These are phyloP conservation scores for Amphibolis antarctica DNA, from an alignment of 106 monocot species.

Conservation along the genomic window DNA sequence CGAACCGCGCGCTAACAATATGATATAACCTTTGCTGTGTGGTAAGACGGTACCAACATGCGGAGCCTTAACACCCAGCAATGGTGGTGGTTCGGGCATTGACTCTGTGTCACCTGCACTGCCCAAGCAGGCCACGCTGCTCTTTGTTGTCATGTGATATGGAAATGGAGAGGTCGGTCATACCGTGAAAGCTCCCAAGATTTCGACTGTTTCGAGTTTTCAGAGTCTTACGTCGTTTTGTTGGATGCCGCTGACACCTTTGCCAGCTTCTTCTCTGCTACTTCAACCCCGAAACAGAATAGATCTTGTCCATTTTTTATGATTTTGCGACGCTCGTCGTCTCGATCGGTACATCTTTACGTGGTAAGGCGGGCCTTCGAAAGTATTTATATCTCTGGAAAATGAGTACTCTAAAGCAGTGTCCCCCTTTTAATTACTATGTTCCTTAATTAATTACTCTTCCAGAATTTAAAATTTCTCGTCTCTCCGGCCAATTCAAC, in stretches of 20 bases:
- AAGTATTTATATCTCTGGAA: too few relatives aligned
- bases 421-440: too few relatives aligned
- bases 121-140: neutral
- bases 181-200: neutral
- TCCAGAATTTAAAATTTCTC: too few relatives aligned
- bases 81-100: constrained; percentile 26
- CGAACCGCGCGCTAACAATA: constrained; percentile 12
- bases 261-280: too few relatives aligned
- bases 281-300: too few relatives aligned
- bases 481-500: too few relatives aligned
- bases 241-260: neutral
- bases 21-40: constrained; percentile 4
- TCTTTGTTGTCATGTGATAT: neutral
- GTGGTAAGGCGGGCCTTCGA: too few relatives aligned
- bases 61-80: neutral
- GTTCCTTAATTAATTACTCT: too few relatives aligned
- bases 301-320: too few relatives aligned
- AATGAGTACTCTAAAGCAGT: too few relatives aligned
- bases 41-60: neutral
- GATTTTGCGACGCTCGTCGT: too few relatives aligned
- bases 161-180: neutral
- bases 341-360: too few relatives aligned
- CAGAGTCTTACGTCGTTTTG: neutral
- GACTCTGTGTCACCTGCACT: constrained; percentile 15
- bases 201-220: neutral